Evolutionary conservation across 495 filamentous ascomycete genomes (phyloP), one percentile per base, ranked within the genome.

Genomic region (Darksidea phi): DNA sequence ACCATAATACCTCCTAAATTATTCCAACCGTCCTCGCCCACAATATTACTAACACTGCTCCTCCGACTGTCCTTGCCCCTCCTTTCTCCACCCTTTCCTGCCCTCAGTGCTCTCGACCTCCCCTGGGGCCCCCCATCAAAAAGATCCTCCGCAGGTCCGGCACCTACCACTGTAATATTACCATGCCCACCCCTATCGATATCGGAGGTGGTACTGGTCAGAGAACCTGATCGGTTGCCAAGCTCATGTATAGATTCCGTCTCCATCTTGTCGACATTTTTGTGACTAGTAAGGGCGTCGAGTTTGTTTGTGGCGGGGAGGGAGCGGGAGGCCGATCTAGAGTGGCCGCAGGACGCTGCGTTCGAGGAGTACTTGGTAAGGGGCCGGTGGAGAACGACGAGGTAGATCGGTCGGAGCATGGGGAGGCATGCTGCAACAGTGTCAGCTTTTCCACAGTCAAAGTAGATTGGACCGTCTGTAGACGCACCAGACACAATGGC

Each of bases 381-480:
- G 6, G 37, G 34, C 2, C 50, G 50, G 49, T 41, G 23, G 11
- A 20, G 18, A 8, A 61, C 24, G 21, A 67, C 6, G 46, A 61
- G 52, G 42, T 59, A 67, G 47, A 67, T 63, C 0, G 64, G 64
- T 23, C 64, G 64, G 25, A 67, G 59, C 38, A 53, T 62, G 28
- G 64, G 64, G 26, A 67, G 59, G 54, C 64, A 67, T 13, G 64
- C 64, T 67, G 48, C 18, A 8, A n/a, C 23, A 38, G 48, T 0
- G 1, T 52, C 8, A 50, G n/a, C 43, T 32, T 34, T 21, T 24
- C 20, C 11, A 11, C 4, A 36, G 38, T 20, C 37, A 21, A 48
- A 28, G 45, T 13, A 28, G 57, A 17, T 0, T 59, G 37, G 24
- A 10, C 28, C n/a, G n/a, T n/a, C 1, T n/a, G 37, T 7, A 21